Conservation (phyloP, 1,139 yeast genomes). For the Yamadazyma friedrichii region DNA sequence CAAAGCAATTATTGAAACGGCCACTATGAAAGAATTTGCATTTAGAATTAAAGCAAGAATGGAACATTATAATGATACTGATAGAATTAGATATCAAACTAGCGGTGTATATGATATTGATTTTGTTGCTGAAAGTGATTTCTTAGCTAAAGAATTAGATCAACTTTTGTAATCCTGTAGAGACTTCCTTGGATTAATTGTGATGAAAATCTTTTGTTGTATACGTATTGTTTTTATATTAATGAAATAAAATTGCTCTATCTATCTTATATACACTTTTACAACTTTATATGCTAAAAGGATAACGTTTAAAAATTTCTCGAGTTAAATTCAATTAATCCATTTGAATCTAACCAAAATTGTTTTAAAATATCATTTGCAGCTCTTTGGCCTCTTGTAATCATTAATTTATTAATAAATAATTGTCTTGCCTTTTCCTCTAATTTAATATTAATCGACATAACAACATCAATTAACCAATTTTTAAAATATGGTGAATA, state of each 20-base stretch:
- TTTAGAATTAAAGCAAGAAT: constrained; percentile 81
- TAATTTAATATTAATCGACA: constrained; percentile 26
- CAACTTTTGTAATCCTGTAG: constrained; percentile 24
- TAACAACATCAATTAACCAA: constrained; percentile 42
- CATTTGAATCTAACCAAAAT: constrained; percentile 62
- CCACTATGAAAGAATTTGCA: constrained; percentile 65
- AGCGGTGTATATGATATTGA: constrained; percentile 56
- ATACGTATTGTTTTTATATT: constrained; percentile 2
- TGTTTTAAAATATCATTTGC: constrained; percentile 57
- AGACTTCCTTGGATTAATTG: background rate
- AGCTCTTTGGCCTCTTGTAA: constrained; percentile 64
- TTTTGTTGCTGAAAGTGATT: constrained; percentile 60
- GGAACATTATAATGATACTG: constrained; percentile 78
- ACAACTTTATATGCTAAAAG: background rate
- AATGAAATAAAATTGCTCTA: background rate
- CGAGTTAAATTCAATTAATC: constrained; percentile 42
- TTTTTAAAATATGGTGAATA: constrained; percentile 46
- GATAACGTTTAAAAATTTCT: constrained; percentile 3
- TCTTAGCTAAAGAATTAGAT: constrained; percentile 52
- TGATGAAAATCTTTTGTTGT: background rate
- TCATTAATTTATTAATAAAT: constrained; percentile 54
- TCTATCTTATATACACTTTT: background rate
- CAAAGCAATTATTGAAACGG: constrained; percentile 46
- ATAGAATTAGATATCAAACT: constrained; percentile 74
- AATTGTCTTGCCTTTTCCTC: constrained; percentile 24